Percentiles rank a stretch among this genome's conserved stretches.
phyloP scores from a whole-genome alignment of 2,329 filamentous ascomycete genomes.

The Aspergillus terreus region DNA sequence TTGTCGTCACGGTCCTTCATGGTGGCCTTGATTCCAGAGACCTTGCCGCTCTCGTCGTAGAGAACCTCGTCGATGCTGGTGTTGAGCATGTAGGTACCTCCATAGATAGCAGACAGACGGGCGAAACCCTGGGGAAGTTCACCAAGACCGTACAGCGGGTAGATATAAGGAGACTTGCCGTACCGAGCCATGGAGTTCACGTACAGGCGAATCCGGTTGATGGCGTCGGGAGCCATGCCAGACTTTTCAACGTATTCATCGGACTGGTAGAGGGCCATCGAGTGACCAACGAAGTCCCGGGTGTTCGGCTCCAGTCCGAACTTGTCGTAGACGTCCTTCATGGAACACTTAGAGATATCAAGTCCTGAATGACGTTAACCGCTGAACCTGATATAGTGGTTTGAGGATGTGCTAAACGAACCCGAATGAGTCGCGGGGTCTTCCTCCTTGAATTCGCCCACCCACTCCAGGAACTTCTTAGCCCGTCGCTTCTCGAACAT shows the following conservation, averaged over 20 bases:
- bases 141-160: conserved; percentile 93
- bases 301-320: conserved; percentile 87
- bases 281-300: conserved; percentile 94
- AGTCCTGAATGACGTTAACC: conserved; percentile 57
- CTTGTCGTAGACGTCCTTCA: conserved; percentile 99
- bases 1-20: conserved; percentile 83
- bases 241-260: conserved; percentile 76
- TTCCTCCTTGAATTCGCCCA: conserved; percentile 77
- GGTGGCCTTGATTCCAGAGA: conserved; percentile 93
- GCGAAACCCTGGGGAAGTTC: conserved; percentile 98
- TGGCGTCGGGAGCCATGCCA: conserved; percentile 75
- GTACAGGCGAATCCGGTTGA: conserved; percentile 91
- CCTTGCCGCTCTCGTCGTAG: conserved; percentile 73
- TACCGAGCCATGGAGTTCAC: conserved; percentile 97
- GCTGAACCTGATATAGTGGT: not conserved
- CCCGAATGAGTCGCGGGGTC: conserved; percentile 87
- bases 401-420: conserved; percentile 40
- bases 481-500: conserved; percentile 96
- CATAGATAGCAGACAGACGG: conserved; percentile 95
- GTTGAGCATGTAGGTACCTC: conserved; percentile 99
- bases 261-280: conserved; percentile 92
- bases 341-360: conserved; percentile 72
- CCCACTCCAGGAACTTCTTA: conserved; percentile 95
- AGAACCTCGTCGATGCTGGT: conserved; percentile 85
- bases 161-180: conserved; percentile 98